Evolutionary conservation across 805 yeast species (phyloP).

Genomic region (Wickerhamomyces bisporus): DNA sequence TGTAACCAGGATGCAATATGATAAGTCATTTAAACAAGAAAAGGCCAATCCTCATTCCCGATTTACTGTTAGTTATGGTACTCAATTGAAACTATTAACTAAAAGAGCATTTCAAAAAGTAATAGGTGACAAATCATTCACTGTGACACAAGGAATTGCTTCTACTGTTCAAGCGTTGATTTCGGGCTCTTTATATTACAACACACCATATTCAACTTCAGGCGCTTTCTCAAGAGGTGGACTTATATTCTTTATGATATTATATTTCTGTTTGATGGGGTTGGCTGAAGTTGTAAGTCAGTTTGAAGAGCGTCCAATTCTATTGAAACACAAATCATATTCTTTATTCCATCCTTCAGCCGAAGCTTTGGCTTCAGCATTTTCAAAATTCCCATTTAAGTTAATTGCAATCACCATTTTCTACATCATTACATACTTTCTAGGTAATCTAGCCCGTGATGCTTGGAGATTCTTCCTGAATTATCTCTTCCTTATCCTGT

Average conservation of each 20-base stretch:
- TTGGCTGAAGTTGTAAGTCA: conserved; percentile 41
- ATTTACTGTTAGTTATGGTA: conserved; percentile 25
- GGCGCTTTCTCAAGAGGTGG: conserved; percentile 68
- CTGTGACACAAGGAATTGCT: conserved; percentile 22
- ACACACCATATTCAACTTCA: conserved; percentile 41
- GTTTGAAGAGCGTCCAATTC: conserved; percentile 51
- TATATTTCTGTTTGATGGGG: conserved; percentile 48
- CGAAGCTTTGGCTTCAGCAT: conserved; percentile 59
- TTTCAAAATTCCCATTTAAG: conserved; percentile 63
- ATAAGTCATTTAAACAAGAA: conserved; percentile 24
- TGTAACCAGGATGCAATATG: conserved; percentile 29
- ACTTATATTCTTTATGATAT: conserved; percentile 50
- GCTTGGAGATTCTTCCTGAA: conserved; percentile 54
- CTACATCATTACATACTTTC: conserved; percentile 48
- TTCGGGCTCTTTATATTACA: conserved; percentile 56
- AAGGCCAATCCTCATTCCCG: conserved; percentile 24
- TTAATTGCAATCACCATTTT: conserved; percentile 40
- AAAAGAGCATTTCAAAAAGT: conserved; percentile 50
- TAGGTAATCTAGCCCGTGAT: conserved; percentile 44
- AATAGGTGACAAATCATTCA: conserved; percentile 53
- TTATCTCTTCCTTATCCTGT: conserved; percentile 38
- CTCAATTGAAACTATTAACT: conserved; percentile 46
- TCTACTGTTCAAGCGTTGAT: conserved; percentile 47
- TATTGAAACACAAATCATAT: conserved; percentile 66
- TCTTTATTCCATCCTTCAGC: conserved; percentile 72